Percentiles rank a stretch among this genome's conserved stretches.
These are phyloP conservation scores for Fragilaria radians DNA, from an alignment of 108 stramenopile species.

Conservation along the genomic window DNA sequence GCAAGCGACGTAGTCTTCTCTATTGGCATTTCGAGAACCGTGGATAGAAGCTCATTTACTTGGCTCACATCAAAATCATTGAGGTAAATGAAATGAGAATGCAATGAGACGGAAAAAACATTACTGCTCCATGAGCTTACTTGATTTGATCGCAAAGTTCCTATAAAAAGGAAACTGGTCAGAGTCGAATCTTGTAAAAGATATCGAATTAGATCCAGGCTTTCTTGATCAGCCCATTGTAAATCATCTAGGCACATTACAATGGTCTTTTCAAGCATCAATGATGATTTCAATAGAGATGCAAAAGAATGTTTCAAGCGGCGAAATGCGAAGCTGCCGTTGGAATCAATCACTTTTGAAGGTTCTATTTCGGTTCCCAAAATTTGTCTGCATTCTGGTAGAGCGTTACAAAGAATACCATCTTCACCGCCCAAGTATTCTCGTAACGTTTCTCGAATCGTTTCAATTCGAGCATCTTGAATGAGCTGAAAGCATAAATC, in stretches of 20 bases:
- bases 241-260: background rate
- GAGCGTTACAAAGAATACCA: background rate
- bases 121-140: background rate
- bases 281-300: background rate
- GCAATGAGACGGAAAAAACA: background rate
- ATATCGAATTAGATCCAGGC: background rate
- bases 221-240: background rate
- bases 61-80: background rate
- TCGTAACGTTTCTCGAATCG: background rate
- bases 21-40: background rate
- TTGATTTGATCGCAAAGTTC: background rate
- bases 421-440: background rate
- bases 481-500: background rate
- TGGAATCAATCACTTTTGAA: background rate
- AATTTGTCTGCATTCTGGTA: background rate
- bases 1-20: background rate
- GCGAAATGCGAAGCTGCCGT: background rate
- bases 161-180: background rate
- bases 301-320: background rate
- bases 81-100: background rate
- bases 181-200: background rate
- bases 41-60: conserved; percentile 1
- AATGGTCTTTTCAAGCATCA: background rate
- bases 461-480: background rate
- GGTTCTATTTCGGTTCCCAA: background rate